Base-by-base conservation (phyloP, 495 filamentous ascomycete species). In the Bathelium albidoporum region DNA sequence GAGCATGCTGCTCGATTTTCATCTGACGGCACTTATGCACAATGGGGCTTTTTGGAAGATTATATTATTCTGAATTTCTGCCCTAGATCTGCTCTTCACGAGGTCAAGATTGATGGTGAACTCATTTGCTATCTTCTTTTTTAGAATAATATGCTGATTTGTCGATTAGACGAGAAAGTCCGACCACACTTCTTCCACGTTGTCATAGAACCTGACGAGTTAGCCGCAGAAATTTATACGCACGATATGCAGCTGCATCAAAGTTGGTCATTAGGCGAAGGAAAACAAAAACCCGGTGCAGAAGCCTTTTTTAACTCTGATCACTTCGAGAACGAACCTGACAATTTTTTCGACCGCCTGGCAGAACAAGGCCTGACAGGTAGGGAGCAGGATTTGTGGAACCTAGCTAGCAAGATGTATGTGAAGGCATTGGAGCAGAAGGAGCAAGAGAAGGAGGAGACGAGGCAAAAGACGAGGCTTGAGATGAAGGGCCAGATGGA, bases 1-100 rank as follows among this genome's bases (percentile, higher is more conserved):
- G 26, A 60, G 39, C 62, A 64, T 32, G 32, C 58, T 9, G 11
- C 58, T 34, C 62, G 62, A 60, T 64, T 64, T 32, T 18, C 32
- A 18, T 16, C 28, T 28, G 62, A 58, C 5, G 62, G 62, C 22
- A 60, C 45, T 11, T 64, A 64, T 64, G 22, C 45, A 34, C 20
- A 32, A 29, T 64, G 62, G 62, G 39, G 60, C 32, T 60, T 60
- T 36, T 26, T 64, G 53, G 62, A 64, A 20, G 62, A 64, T 45
- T 64, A 60, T 49, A 64, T 64, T 58, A 60, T 64, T 58, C 62
- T 64, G 24, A 64, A 64, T 32, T 64, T 64, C 62, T 64, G 62
- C 39, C 16, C 55, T 32, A 45, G n/a, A 52, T 64, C 62, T 31
- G 39, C 62, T 29, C 39, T 64, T 60, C 34, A 32, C 11, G 28